These are phyloP conservation scores for Alternaria gansuensis DNA, from an alignment of 2,329 filamentous ascomycete genomes.

Conservation along the genomic window DNA sequence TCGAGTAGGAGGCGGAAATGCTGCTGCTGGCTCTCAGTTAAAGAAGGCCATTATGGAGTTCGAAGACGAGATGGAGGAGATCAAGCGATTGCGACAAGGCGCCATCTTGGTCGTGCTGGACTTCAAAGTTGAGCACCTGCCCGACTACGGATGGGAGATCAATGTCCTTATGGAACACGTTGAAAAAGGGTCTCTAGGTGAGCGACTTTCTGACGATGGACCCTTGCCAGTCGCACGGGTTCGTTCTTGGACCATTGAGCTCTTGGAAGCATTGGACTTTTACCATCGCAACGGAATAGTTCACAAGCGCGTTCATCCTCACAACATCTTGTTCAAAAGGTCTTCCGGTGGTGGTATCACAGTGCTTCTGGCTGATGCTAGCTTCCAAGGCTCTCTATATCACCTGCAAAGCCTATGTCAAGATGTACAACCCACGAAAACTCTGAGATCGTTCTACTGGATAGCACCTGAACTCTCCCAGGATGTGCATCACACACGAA, in stretches of 20 bases:
- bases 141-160: slow-evolving; percentile 70
- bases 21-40: slow-evolving; percentile 69
- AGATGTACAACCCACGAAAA: slow-evolving; percentile 62
- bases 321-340: slow-evolving; percentile 80
- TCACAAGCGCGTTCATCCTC: slow-evolving; percentile 82
- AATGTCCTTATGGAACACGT: slow-evolving; percentile 79
- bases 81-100: slow-evolving; percentile 78
- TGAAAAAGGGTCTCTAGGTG: slow-evolving; percentile 82
- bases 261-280: slow-evolving; percentile 87
- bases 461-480: slow-evolving; percentile 77
- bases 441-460: slow-evolving; percentile 83
- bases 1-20: slow-evolving; percentile 59
- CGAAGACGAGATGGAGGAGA: slow-evolving; percentile 76
- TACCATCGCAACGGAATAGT: slow-evolving; percentile 84
- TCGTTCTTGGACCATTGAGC: slow-evolving; percentile 88
- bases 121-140: slow-evolving; percentile 73
- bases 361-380: slow-evolving; percentile 77
- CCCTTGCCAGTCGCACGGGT: slow-evolving; percentile 77
- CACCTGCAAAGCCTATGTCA: slow-evolving; percentile 64
- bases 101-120: slow-evolving; percentile 83
- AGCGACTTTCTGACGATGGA: slow-evolving; percentile 81
- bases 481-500: slow-evolving; percentile 68
- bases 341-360: slow-evolving; percentile 71
- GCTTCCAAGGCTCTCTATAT: slow-evolving; percentile 74
- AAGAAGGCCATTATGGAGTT: slow-evolving; percentile 80